Evolutionary conservation across 2,329 filamentous ascomycete genomes (phyloP).

Genomic region (Phaeoacremonium minimum): DNA sequence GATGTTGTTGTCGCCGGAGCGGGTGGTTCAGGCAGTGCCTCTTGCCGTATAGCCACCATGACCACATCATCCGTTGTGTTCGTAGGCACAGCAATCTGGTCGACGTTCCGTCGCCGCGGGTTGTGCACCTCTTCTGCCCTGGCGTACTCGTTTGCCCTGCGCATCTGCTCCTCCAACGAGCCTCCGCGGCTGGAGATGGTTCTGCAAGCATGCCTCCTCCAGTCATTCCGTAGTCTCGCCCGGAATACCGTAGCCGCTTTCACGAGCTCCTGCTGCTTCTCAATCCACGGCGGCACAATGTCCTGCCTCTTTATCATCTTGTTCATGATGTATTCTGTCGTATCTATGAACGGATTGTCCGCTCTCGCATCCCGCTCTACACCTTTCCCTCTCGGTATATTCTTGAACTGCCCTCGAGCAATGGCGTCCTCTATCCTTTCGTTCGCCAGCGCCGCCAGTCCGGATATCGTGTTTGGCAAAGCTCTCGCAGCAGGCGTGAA

Average conservation of each 20-base stretch:
- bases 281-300: conserved; percentile 95
- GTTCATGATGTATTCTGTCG: conserved; percentile 97
- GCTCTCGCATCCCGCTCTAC: conserved; percentile 79
- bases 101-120: conserved; percentile 42
- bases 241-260: conserved; percentile 68
- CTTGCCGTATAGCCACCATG: conserved; percentile 39
- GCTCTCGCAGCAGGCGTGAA: conserved; percentile 70
- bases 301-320: conserved; percentile 97
- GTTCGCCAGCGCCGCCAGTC: conserved; percentile 79
- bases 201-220: conserved; percentile 77
- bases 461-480: conserved; percentile 73
- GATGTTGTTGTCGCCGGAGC: conserved; percentile 3
- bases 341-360: conserved; percentile 87
- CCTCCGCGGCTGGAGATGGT: conserved; percentile 77
- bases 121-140: conserved; percentile 66
- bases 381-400: conserved; percentile 75
- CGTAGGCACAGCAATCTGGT: conserved; percentile 41
- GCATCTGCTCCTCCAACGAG: conserved; percentile 67
- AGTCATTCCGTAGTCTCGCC: conserved; percentile 70
- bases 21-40: conserved; percentile 14
- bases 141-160: conserved; percentile 68
- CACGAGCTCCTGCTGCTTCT: conserved; percentile 90
- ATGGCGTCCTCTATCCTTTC: conserved; percentile 91
- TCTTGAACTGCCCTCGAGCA: conserved; percentile 79
- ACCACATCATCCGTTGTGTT: conserved; percentile 43